phyloP scores from a whole-genome alignment of 2,329 filamentous ascomycete genomes.

The Claviceps lovelessii region DNA sequence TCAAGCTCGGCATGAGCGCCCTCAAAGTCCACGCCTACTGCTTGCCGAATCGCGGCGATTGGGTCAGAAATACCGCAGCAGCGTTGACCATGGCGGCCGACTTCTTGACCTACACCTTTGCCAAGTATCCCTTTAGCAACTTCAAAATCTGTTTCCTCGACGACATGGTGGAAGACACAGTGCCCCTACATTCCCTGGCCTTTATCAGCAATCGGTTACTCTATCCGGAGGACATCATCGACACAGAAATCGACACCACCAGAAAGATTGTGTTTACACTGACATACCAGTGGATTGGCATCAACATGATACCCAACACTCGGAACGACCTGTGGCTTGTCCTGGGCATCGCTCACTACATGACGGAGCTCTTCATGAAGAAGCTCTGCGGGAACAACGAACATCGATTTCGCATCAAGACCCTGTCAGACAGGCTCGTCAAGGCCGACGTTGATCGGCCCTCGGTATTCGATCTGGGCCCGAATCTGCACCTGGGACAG shows the following conservation, averaged over 20 bases:
- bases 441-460: conserved; percentile 70
- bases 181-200: conserved; percentile 67
- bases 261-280: conserved; percentile 69
- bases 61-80: conserved; percentile 75
- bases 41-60: conserved; percentile 65
- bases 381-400: conserved; percentile 88
- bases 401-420: conserved; percentile 80
- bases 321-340: conserved; percentile 77
- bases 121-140: conserved; percentile 78
- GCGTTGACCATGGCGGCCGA: conserved; percentile 81
- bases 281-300: conserved; percentile 85
- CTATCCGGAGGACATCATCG: conserved; percentile 72
- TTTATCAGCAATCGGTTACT: conserved; percentile 78
- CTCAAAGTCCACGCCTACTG: conserved; percentile 87
- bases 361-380: conserved; percentile 87
- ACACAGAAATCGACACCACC: conserved; percentile 70
- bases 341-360: conserved; percentile 81
- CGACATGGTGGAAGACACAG: conserved; percentile 62
- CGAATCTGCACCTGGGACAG: conserved; percentile 61
- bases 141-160: conserved; percentile 94
- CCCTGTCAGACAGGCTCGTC: conserved; percentile 66
- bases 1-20: conserved; percentile 75
- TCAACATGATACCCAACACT: conserved; percentile 77
- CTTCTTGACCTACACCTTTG: conserved; percentile 75
- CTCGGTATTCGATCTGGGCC: conserved; percentile 67